A percentile compares a stretch with the other conserved stretches of the same genome.
Conservation (phyloP, 768 basidiomycete species). For the Lactarius hengduanensis region DNA sequence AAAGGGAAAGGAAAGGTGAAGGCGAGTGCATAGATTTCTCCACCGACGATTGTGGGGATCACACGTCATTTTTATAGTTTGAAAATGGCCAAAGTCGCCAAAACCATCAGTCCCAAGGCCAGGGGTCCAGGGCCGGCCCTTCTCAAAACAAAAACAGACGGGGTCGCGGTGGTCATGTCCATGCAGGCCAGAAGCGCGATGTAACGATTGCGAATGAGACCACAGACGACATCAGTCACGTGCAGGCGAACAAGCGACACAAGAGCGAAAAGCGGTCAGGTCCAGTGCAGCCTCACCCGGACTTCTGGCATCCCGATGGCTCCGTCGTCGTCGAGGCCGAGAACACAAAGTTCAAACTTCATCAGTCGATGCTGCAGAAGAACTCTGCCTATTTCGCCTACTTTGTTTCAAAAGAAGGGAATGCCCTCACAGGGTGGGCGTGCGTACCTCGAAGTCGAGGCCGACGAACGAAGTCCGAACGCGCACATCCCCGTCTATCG, state of each 20-base stretch:
- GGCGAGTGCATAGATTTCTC: background rate
- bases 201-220: background rate
- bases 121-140: background rate
- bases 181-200: slow-evolving; percentile 6
- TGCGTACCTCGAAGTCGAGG: slow-evolving; percentile 12
- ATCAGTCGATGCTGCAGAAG: slow-evolving; percentile 37
- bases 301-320: slow-evolving; percentile 40
- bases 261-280: background rate
- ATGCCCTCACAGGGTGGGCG: background rate
- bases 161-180: background rate
- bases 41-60: background rate
- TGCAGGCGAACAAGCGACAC: background rate
- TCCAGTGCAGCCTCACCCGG: slow-evolving; percentile 13
- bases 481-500: slow-evolving; percentile 29
- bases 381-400: slow-evolving; percentile 39
- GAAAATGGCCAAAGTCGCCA: background rate
- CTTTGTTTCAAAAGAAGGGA: slow-evolving; percentile 27
- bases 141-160: background rate
- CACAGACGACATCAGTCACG: background rate
- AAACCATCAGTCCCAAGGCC: background rate
- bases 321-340: slow-evolving; percentile 38
- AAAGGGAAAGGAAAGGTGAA: background rate
- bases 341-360: slow-evolving; percentile 38
- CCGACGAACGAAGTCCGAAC: background rate
- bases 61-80: background rate